A percentile compares a stretch with the other conserved stretches of the same genome.
phyloP scores from a whole-genome alignment of 2,329 filamentous ascomycete genomes.

The Talaromyces sp. region DNA sequence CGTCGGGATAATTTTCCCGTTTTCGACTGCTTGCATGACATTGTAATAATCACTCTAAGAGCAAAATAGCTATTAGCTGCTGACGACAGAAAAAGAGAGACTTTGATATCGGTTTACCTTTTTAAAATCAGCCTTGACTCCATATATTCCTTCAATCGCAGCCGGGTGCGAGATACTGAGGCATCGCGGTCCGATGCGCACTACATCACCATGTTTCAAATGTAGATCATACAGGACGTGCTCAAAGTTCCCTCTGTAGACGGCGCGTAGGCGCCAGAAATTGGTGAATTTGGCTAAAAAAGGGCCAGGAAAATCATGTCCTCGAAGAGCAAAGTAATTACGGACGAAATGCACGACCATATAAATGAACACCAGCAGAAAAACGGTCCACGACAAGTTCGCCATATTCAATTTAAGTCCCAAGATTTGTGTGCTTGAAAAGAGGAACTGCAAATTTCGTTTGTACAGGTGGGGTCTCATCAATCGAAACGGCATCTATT shows the following conservation, averaged over 20 bases:
- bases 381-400: no score
- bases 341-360: no score
- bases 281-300: slow-evolving; percentile 1
- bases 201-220: neutral
- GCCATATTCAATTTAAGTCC: no score
- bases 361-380: no score
- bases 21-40: slow-evolving; percentile 20
- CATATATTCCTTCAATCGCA: slow-evolving; percentile 70
- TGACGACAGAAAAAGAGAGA: no score
- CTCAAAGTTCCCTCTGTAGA: neutral
- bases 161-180: slow-evolving; percentile 52
- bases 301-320: neutral
- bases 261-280: neutral
- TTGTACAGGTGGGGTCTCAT: no score
- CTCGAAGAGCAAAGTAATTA: no score
- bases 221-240: neutral
- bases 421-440: no score
- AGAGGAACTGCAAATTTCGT: no score
- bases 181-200: slow-evolving; percentile 1
- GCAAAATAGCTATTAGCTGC: no score
- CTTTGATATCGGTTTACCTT: slow-evolving; percentile 15
- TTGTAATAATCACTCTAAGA: slow-evolving; percentile 23
- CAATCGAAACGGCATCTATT: no score
- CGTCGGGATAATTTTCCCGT: slow-evolving; percentile 21
- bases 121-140: slow-evolving; percentile 58